Percentiles rank a stretch among this genome's conserved stretches.
These are phyloP conservation scores for Lumnitzera racemosa DNA, from an alignment of 345 rosid genomes.

Conservation along the genomic window DNA sequence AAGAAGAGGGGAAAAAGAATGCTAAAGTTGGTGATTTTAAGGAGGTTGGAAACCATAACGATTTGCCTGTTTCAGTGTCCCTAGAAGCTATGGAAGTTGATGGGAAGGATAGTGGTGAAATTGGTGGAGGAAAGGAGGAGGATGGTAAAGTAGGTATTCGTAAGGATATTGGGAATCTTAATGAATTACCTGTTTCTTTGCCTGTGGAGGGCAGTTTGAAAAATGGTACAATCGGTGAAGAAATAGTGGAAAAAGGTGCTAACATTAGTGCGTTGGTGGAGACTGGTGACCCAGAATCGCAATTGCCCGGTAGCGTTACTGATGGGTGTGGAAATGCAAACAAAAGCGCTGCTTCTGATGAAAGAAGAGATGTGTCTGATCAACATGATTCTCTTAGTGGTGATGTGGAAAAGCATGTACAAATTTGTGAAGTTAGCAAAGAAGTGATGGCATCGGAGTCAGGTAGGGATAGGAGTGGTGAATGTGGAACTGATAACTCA, in stretches of 20 bases:
- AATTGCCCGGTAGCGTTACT: too few species aligned
- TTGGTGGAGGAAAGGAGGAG: neutral
- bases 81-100: constrained; percentile 9
- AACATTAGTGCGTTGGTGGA: neutral
- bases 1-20: neutral
- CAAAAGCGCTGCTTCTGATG: too few species aligned
- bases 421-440: neutral
- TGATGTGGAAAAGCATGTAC: neutral
- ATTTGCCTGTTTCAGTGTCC: neutral
- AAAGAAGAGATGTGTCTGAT: too few species aligned
- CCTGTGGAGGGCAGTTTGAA: neutral
- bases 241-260: neutral
- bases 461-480: constrained; percentile 2
- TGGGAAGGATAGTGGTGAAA: neutral
- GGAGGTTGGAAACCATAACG: neutral
- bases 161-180: too few species aligned
- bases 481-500: constrained; percentile 2
- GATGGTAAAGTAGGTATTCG: neutral
- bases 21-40: neutral
- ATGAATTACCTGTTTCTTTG: neutral
- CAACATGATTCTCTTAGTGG: too few species aligned
- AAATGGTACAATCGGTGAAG: neutral
- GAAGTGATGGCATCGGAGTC: neutral
- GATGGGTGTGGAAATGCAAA: too few species aligned
- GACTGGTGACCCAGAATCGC: too few species aligned